Conservation (phyloP, 2,329 filamentous ascomycete species). For the Colletotrichum liaoningense region DNA sequence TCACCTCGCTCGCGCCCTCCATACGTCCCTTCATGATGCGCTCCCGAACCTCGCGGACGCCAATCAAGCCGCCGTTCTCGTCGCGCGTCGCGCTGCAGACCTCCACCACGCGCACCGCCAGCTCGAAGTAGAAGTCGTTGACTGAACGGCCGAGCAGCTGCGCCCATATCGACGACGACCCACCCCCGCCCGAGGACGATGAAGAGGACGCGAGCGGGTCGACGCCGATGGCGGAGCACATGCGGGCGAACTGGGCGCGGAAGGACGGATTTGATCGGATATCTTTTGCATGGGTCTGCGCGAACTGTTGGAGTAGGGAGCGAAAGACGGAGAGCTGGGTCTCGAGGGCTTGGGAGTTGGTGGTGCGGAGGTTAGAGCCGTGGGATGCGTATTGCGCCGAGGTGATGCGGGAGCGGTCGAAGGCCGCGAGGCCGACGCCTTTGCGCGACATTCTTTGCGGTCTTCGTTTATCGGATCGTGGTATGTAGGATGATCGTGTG, state of each 20-base stretch:
- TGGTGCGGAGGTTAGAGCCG: conserved; percentile 85
- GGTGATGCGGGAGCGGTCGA: conserved; percentile 85
- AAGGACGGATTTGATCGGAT: conserved; percentile 96
- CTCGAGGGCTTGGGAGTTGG: conserved; percentile 86
- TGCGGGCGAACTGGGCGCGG: conserved; percentile 95
- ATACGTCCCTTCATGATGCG: conserved; percentile 78
- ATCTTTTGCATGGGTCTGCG: conserved; percentile 92
- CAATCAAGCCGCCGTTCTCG: conserved; percentile 94
- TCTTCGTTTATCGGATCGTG: neutral
- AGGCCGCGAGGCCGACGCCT: conserved; percentile 90
- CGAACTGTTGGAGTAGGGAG: conserved; percentile 93
- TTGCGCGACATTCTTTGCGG: conserved; percentile 73
- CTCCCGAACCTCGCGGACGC: conserved; percentile 82
- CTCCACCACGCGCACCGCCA: conserved; percentile 95
- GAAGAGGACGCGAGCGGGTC: conserved; percentile 80
- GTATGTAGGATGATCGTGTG: neutral
- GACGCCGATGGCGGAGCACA: conserved; percentile 97
- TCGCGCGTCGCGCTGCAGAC: conserved; percentile 86
- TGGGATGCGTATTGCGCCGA: conserved; percentile 92
- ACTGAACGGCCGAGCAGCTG: conserved; percentile 91
- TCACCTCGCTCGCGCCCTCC: conserved; percentile 82
- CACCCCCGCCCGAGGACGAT: conserved; percentile 51
- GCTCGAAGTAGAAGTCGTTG: conserved; percentile 98
- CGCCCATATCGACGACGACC: conserved; percentile 83
- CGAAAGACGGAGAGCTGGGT: conserved; percentile 97